phyloP scores from a whole-genome alignment of 2,329 filamentous ascomycete species.

The Aspergillus pseudotamarii region DNA sequence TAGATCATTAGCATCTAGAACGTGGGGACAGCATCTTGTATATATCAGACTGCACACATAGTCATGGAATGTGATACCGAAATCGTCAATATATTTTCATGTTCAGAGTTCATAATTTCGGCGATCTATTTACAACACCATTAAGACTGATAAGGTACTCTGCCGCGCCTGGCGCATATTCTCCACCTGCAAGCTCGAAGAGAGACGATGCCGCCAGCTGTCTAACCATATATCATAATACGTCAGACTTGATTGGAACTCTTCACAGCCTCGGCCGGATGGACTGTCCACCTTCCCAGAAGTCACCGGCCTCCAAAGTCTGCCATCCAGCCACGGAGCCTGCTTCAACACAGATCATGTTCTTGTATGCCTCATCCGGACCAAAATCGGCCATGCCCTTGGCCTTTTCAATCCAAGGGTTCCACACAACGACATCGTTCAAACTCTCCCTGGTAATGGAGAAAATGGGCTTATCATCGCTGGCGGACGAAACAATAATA shows the following conservation, averaged over 20 bases:
- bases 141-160: neutral
- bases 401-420: constrained; percentile 88
- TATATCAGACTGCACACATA: neutral
- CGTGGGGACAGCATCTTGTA: neutral
- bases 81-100: neutral
- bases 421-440: constrained; percentile 91
- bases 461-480: constrained; percentile 64
- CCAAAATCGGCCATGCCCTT: constrained; percentile 81
- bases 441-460: constrained; percentile 82
- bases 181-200: neutral
- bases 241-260: neutral
- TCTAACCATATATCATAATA: neutral
- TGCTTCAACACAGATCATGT: constrained; percentile 94
- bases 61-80: neutral
- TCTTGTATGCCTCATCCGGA: constrained; percentile 85
- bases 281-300: constrained; percentile 66
- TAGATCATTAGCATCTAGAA: neutral
- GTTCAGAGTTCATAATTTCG: neutral
- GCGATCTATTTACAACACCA: neutral
- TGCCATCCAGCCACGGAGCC: constrained; percentile 82
- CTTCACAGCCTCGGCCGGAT: constrained; percentile 48
- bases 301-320: constrained; percentile 77
- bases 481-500: constrained; percentile 42
- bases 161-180: neutral
- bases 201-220: neutral